Evolutionary conservation across 345 rosid genomes (phyloP).

Genomic region (Viola odorata): DNA sequence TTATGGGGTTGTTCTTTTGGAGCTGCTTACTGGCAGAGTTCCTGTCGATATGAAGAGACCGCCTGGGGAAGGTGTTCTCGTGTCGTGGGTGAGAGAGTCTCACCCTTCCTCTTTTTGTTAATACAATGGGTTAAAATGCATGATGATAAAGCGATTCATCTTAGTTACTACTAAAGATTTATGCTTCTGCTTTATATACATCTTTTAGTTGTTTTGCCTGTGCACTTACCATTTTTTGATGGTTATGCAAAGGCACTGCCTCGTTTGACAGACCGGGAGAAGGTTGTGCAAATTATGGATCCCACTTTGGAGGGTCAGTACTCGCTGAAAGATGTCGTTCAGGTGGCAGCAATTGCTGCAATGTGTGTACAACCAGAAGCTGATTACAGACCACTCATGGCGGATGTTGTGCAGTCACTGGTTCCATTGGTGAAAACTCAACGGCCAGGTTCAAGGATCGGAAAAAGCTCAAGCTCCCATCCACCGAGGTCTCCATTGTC

Average conservation of each 20-base stretch:
- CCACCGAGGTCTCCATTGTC: conserved; percentile 40
- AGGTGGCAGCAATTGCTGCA: conserved; percentile 93
- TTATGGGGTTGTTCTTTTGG: conserved; percentile 84
- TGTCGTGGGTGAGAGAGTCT: conserved; percentile 55
- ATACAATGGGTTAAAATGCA: neutral
- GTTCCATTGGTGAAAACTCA: conserved; percentile 69
- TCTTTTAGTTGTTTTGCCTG: neutral
- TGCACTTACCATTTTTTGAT: neutral
- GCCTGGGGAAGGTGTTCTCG: conserved; percentile 80
- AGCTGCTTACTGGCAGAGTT: conserved; percentile 83
- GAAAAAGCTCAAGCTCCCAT: conserved; percentile 48
- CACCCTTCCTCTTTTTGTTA: conserved; percentile 5
- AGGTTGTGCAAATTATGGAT: conserved; percentile 83
- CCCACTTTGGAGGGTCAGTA: conserved; percentile 74
- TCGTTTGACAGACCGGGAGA: conserved; percentile 65
- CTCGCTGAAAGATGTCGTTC: conserved; percentile 74
- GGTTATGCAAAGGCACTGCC: conserved; percentile 58
- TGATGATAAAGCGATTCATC: neutral
- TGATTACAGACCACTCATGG: conserved; percentile 91
- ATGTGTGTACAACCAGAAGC: conserved; percentile 93
- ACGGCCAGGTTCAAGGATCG: conserved; percentile 45
- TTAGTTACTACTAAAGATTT: neutral
- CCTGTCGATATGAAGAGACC: conserved; percentile 84
- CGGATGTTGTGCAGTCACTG: conserved; percentile 85
- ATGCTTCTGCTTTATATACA: neutral